phyloP scores from a whole-genome alignment of 208 protist genomes.

The Leishmania mexicana region DNA sequence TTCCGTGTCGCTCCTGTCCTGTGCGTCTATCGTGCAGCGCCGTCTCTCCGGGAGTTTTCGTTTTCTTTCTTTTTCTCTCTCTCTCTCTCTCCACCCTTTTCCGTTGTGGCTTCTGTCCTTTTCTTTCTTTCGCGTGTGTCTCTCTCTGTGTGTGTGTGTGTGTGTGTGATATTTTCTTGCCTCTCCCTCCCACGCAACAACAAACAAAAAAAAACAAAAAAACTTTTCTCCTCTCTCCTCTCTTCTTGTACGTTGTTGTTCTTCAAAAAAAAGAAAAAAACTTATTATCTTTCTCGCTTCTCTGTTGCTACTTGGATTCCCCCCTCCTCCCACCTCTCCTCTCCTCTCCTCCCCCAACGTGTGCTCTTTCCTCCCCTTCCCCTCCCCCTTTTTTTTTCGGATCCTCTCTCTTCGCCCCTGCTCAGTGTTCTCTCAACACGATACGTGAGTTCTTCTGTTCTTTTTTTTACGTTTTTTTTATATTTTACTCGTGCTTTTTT shows the following conservation, averaged over 20 bases:
- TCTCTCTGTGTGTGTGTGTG: too few relatives aligned
- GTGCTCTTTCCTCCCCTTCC: not conserved
- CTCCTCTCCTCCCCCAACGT: not conserved
- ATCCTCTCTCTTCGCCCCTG: not conserved
- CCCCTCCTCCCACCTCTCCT: too few relatives aligned
- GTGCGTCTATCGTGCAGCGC: not conserved
- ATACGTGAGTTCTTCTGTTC: not conserved
- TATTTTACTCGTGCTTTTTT: not conserved
- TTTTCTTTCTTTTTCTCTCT: not conserved
- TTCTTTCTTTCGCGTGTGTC: not conserved
- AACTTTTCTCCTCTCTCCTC: not conserved
- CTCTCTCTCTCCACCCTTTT: not conserved
- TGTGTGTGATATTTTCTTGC: not conserved
- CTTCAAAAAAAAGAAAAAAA: too few relatives aligned
- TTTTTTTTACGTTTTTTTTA: not conserved
- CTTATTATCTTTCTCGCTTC: not conserved
- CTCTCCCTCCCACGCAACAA: not conserved
- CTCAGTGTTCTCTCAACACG: slow-evolving; percentile 1
- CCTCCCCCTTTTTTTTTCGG: not conserved
- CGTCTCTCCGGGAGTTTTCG: not conserved
- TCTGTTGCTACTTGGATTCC: not conserved
- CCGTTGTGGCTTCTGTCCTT: not conserved
- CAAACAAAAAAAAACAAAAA: not conserved
- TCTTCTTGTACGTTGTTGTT: too few relatives aligned
- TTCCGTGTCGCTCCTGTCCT: not conserved